Conservation (phyloP, 2,329 filamentous ascomycete species). For the Albifimbria verrucaria region DNA sequence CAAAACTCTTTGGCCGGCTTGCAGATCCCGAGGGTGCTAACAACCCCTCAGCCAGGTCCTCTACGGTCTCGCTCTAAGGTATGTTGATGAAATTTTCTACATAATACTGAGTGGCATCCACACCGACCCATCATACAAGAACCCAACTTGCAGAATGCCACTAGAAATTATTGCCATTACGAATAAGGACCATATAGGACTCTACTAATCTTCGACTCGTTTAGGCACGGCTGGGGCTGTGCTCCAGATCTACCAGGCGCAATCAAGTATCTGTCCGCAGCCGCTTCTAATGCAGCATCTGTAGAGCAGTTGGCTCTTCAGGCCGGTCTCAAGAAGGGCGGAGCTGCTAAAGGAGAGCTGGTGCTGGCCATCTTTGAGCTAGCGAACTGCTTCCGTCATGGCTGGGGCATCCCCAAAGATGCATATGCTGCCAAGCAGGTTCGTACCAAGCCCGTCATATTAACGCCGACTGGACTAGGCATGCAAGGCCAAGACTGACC, state of each 20-base stretch:
- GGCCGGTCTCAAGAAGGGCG: constrained; percentile 88
- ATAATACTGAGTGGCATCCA: too few species aligned
- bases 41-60: constrained; percentile 95
- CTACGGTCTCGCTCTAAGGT: constrained; percentile 88
- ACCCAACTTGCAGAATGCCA: too few species aligned
- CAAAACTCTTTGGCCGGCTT: constrained; percentile 77
- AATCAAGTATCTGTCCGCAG: constrained; percentile 80
- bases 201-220: neutral
- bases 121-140: too few species aligned
- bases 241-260: constrained; percentile 67
- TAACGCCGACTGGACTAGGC: too few species aligned
- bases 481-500: too few species aligned
- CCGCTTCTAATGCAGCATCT: constrained; percentile 83
- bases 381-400: constrained; percentile 87
- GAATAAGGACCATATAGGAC: too few species aligned
- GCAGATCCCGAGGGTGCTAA: constrained; percentile 83
- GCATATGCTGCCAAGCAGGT: constrained; percentile 76
- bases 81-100: too few species aligned
- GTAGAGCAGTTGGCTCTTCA: constrained; percentile 83
- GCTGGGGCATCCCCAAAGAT: constrained; percentile 88
- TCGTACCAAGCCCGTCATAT: constrained; percentile 21
- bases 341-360: constrained; percentile 91
- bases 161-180: too few species aligned
- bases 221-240: constrained; percentile 91
- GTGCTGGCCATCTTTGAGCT: constrained; percentile 96